phyloP scores from a whole-genome alignment of 202 grass and related monocot genomes.

The Bolboschoenoplectus hybrid region DNA sequence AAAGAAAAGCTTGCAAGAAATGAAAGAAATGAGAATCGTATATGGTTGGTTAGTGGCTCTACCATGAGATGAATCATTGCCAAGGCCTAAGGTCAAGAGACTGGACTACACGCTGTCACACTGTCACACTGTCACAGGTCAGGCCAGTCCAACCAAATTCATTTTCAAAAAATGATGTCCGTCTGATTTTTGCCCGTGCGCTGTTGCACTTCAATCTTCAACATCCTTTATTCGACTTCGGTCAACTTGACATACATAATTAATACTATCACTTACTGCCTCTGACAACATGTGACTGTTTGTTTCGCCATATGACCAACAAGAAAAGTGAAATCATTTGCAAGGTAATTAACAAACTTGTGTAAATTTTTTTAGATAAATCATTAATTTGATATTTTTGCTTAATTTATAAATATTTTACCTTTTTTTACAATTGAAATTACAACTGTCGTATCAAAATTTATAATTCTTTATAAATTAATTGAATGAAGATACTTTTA shows the following conservation, averaged over 20 bases:
- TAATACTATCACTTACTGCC: neutral
- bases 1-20: too few relatives aligned
- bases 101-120: constrained; percentile 1
- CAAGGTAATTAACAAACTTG: neutral
- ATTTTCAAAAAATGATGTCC: neutral
- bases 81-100: constrained; percentile 22
- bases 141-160: constrained; percentile 3
- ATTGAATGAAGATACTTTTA: too few relatives aligned
- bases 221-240: neutral
- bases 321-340: neutral
- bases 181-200: constrained; percentile 2
- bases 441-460: too few relatives aligned
- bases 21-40: neutral
- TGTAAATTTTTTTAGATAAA: neutral
- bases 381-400: too few relatives aligned
- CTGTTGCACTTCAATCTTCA: neutral
- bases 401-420: too few relatives aligned
- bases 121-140: neutral
- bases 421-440: too few relatives aligned
- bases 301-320: neutral
- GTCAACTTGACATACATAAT: neutral
- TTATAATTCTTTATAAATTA: too few relatives aligned
- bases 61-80: neutral
- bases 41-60: neutral
- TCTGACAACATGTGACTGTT: constrained; percentile 12